Evolutionary conservation across 495 filamentous ascomycete genomes (phyloP), one percentile per base, ranked within the genome.

Genomic region (Sporormia fimetaria): DNA sequence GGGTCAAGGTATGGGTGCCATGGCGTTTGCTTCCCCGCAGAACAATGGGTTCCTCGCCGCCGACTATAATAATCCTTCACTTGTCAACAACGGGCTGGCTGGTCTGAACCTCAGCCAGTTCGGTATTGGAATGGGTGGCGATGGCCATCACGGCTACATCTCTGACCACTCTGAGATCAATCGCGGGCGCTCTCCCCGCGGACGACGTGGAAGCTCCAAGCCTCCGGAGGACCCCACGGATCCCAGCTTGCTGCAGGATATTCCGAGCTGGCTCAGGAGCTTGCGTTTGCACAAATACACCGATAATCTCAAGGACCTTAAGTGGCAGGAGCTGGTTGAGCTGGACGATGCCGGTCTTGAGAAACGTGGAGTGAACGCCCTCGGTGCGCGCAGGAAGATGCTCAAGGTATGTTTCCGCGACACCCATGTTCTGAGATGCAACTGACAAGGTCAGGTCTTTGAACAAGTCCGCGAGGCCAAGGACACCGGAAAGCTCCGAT

Each of bases 221-320:
- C 90, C 90, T 22, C 90, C 90, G 27, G 90, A 98, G 67, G 90
- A 98, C 57, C 90, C 90, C 7, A 95, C 88, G 9, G 92, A 98
- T 59, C 80, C 83, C 7, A 74, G 68, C 30, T 74, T 98, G 49
- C 68, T 98, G 60, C 84, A 92, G 67, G 90, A 98, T 58, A 94
- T 98, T 51, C 87, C 92, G 48, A 78, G 74, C 59, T 98, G 90
- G 90, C 69, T 98, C 58, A 78, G 90, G 64, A 95, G 84, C 60
- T 69, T 96, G 55, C 78, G 90, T 44, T 68, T 98, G 51, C 90
- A 98, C 67, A 98, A 98, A 67, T 98, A 98, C 63, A 98, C 90
- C 24, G 90, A 98, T 49, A 87, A 96, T 57, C 65, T 98, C 53
- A 98, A 96, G 64, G 87, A 94, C 58, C 71, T 96, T 61, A 84